phyloP scores from a whole-genome alignment of 2,329 filamentous ascomycete species.

The Diaporthe humulicola region DNA sequence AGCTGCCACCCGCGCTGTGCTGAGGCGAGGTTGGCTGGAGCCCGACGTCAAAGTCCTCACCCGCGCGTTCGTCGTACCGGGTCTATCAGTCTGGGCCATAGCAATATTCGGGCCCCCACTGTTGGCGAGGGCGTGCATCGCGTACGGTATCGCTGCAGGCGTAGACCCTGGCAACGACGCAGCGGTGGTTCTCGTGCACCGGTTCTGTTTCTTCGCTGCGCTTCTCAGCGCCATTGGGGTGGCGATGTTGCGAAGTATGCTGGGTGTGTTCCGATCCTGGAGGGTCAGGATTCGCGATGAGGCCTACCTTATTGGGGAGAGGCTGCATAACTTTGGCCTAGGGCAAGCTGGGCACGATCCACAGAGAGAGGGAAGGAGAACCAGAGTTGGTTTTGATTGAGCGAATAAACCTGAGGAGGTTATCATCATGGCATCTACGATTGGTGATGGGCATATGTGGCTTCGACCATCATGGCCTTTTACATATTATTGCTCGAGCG shows the following conservation, averaged over 20 bases:
- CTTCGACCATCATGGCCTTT: neutral
- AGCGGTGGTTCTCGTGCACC: slow-evolving; percentile 58
- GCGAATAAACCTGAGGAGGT: neutral
- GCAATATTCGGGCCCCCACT: slow-evolving; percentile 76
- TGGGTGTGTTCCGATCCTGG: slow-evolving; percentile 79
- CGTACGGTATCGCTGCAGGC: slow-evolving; percentile 46
- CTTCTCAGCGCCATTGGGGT: slow-evolving; percentile 62
- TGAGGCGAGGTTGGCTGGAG: slow-evolving; percentile 81
- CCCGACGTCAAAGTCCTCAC: slow-evolving; percentile 86
- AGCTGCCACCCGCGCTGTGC: slow-evolving; percentile 79
- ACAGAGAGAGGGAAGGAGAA: slow-evolving; percentile 36
- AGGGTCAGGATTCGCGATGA: slow-evolving; percentile 88
- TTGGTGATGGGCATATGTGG: neutral
- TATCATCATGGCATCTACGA: neutral
- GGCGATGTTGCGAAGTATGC: slow-evolving; percentile 63
- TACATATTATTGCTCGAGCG: neutral
- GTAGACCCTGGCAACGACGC: slow-evolving; percentile 43
- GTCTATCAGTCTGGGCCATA: slow-evolving; percentile 69
- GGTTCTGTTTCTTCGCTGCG: slow-evolving; percentile 78
- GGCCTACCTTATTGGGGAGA: slow-evolving; percentile 94
- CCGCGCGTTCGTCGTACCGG: slow-evolving; percentile 86
- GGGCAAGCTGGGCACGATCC: slow-evolving; percentile 46
- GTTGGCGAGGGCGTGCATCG: slow-evolving; percentile 66
- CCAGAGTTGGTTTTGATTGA: slow-evolving; percentile 40
- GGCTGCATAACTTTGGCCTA: slow-evolving; percentile 89